Evolutionary conservation across 2,329 filamentous ascomycete genomes (phyloP).

Genomic region (Trichoderma oligosporum): DNA sequence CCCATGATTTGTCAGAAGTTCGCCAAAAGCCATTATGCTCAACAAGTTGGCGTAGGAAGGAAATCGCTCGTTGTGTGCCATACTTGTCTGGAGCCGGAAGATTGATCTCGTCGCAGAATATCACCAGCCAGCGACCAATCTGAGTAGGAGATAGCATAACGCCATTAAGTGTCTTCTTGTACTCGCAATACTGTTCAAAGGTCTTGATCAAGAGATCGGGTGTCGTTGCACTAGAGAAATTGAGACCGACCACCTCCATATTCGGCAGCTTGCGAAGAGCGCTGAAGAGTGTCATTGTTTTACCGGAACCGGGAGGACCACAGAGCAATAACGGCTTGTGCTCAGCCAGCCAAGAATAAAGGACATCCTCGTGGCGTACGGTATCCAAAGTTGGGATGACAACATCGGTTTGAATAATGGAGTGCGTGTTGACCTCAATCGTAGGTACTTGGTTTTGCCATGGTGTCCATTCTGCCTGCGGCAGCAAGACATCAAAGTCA

Average conservation of each 20-base stretch:
- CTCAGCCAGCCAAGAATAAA: conserved; percentile 98
- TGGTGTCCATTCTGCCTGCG: conserved; percentile 80
- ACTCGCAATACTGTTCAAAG: conserved; percentile 99
- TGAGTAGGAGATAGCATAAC: conserved; percentile 94
- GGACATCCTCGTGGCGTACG: conserved; percentile 94
- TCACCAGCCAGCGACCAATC: conserved; percentile 94
- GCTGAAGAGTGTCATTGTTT: conserved; percentile 99
- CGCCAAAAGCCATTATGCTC: conserved; percentile 99
- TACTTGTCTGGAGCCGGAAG: conserved; percentile 96
- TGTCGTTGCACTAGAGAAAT: conserved; percentile 98
- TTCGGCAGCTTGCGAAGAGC: conserved; percentile 94
- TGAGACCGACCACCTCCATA: conserved; percentile 98
- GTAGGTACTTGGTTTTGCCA: conserved; percentile 95
- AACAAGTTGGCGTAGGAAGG: conserved; percentile 93
- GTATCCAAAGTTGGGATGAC: conserved; percentile 98
- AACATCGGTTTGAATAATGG: conserved; percentile 94
- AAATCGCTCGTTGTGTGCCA: conserved; percentile 93
- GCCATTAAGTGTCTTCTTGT: conserved; percentile 96
- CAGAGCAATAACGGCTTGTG: conserved; percentile 96
- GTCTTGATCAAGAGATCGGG: conserved; percentile 98
- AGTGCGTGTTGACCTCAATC: conserved; percentile 97
- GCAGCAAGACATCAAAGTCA: conserved; percentile 87
- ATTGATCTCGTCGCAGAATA: conserved; percentile 99
- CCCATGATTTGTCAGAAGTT: conserved; percentile 95
- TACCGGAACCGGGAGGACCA: conserved; percentile 95